These are phyloP conservation scores for Colletotrichum euphorbiae DNA, from an alignment of 2,329 filamentous ascomycete species.

Conservation along the genomic window DNA sequence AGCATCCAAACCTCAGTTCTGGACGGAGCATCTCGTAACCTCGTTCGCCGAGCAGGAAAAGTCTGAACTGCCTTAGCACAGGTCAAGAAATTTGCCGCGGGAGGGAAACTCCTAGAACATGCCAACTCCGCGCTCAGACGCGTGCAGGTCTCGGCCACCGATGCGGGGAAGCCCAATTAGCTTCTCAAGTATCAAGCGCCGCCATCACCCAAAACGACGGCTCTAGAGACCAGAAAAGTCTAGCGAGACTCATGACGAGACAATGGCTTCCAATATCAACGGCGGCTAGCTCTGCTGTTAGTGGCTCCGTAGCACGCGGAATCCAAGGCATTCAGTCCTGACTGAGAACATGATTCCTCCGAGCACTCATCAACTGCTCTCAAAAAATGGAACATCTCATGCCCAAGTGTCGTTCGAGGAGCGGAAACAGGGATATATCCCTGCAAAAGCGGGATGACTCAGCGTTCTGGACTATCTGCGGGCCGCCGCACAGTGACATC, in stretches of 20 bases:
- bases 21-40: too few relatives aligned
- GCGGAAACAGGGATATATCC: slow-evolving; percentile 26
- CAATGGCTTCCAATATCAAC: neutral
- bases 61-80: too few relatives aligned
- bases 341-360: neutral
- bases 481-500: slow-evolving; percentile 32
- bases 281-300: neutral
- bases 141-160: neutral
- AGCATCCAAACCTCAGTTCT: too few relatives aligned
- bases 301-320: neutral
- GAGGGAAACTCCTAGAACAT: slow-evolving; percentile 1
- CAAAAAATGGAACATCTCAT: neutral
- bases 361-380: too few relatives aligned
- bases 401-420: neutral
- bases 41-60: too few relatives aligned
- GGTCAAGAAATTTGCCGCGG: too few relatives aligned
- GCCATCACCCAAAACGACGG: neutral
- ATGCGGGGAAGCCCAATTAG: slow-evolving; percentile 19
- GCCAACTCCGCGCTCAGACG: neutral
- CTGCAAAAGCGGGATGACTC: neutral
- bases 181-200: neutral
- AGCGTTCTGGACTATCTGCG: slow-evolving; percentile 31
- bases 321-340: neutral
- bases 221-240: slow-evolving; percentile 11
- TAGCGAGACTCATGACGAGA: slow-evolving; percentile 5